These are phyloP conservation scores for Striga asiatica DNA, from an alignment of 257 asterid genomes.

Conservation along the genomic window DNA sequence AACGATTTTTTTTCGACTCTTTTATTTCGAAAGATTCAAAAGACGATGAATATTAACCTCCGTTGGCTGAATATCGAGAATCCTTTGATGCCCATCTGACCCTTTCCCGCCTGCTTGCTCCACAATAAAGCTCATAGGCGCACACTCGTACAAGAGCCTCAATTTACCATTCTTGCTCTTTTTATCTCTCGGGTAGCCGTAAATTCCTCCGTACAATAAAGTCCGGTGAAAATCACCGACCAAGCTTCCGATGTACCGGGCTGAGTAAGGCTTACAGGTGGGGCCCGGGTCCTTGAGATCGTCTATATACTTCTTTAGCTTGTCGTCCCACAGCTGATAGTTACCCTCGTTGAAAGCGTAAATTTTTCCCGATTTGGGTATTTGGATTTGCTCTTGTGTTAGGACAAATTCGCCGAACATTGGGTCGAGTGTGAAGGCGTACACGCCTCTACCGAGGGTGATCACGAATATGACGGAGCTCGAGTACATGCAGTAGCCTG, in stretches of 20 bases:
- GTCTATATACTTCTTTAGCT: slow-evolving; percentile 70
- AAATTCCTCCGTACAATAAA: slow-evolving; percentile 77
- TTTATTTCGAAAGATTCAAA: neutral
- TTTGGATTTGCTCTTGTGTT: slow-evolving; percentile 58
- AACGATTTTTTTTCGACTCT: too few relatives aligned
- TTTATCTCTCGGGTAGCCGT: slow-evolving; percentile 69
- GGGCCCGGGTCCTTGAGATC: slow-evolving; percentile 94
- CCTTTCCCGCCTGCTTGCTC: slow-evolving; percentile 98
- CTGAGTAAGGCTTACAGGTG: slow-evolving; percentile 81
- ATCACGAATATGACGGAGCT: slow-evolving; percentile 73
- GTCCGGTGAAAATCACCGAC: slow-evolving; percentile 91
- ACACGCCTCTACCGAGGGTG: slow-evolving; percentile 76
- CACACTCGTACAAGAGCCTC: slow-evolving; percentile 90
- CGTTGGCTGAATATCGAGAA: slow-evolving; percentile 77
- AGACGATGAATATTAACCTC: slow-evolving; percentile 39
- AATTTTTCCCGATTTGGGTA: slow-evolving; percentile 75
- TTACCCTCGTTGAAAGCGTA: slow-evolving; percentile 89
- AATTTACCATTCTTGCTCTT: slow-evolving; percentile 89
- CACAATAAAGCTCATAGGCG: slow-evolving; percentile 91
- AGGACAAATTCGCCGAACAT: slow-evolving; percentile 89
- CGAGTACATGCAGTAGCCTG: slow-evolving; percentile 97
- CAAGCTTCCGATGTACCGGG: slow-evolving; percentile 79
- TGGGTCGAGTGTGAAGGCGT: slow-evolving; percentile 73
- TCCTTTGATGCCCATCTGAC: slow-evolving; percentile 62
- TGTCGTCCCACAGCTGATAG: slow-evolving; percentile 86